Evolutionary conservation across 116 monocot genomes (phyloP).

Genomic region (Posidonia oceanica): DNA sequence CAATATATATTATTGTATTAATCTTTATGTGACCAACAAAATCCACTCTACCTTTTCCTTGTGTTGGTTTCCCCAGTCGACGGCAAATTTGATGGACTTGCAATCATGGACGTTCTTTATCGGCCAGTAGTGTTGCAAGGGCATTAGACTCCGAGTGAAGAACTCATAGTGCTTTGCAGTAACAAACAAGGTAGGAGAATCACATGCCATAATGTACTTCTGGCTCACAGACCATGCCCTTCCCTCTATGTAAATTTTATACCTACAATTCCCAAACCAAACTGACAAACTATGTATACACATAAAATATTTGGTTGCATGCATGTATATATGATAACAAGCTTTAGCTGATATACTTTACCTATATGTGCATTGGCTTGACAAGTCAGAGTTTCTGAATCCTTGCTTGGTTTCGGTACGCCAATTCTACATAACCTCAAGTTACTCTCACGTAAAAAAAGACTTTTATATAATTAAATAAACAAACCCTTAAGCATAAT

Average conservation of each 20-base stretch:
- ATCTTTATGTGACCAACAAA: too few species aligned
- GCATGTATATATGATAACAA: too few species aligned
- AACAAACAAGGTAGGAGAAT: constrained; percentile 21
- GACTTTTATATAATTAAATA: neutral
- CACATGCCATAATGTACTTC: constrained; percentile 35
- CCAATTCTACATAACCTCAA: constrained; percentile 15
- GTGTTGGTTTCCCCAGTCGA: constrained; percentile 30
- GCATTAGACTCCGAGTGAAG: constrained; percentile 30
- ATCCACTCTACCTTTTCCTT: constrained; percentile 19
- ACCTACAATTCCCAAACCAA: constrained; percentile 7
- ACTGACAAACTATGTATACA: too few species aligned
- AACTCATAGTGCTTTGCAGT: constrained; percentile 19
- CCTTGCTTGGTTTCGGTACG: neutral
- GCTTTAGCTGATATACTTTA: neutral
- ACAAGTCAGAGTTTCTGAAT: constrained; percentile 17
- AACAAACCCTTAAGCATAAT: neutral
- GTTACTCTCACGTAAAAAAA: neutral
- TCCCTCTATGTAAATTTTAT: constrained; percentile 33
- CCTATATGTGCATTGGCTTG: constrained; percentile 25
- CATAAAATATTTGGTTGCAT: too few species aligned
- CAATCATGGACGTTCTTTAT: constrained; percentile 10
- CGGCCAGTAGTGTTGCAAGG: constrained; percentile 31
- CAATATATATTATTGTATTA: too few species aligned
- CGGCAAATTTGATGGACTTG: constrained; percentile 28
- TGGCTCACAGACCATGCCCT: constrained; percentile 34